Percentiles rank a stretch among this genome's conserved stretches.
Conservation (phyloP, 1,284 basidiomycete species). For the Athelia sp. region DNA sequence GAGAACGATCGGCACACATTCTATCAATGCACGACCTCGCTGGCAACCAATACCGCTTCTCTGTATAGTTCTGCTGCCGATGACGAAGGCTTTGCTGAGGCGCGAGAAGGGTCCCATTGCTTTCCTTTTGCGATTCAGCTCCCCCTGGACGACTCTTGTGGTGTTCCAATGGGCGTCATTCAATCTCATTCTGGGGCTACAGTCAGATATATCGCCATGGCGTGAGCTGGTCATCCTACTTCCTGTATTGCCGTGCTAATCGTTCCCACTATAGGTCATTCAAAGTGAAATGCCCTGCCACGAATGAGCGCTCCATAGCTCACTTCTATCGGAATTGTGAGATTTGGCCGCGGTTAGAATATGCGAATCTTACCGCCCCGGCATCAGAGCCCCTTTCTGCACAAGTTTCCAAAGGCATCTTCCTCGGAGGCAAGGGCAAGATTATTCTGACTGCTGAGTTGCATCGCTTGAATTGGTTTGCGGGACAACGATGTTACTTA, state of each 20-base stretch:
- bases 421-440: constrained; percentile 60
- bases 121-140: constrained; percentile 81
- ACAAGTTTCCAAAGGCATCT: constrained; percentile 53
- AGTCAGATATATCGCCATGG: constrained; percentile 84
- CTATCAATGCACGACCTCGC: constrained; percentile 70
- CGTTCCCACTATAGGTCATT: constrained; percentile 48
- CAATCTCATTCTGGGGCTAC: constrained; percentile 51
- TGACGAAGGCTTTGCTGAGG: constrained; percentile 67
- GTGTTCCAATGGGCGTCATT: constrained; percentile 66
- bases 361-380: constrained; percentile 58
- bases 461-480: constrained; percentile 78
- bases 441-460: constrained; percentile 72
- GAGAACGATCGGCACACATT: constrained; percentile 75
- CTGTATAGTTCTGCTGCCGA: constrained; percentile 56
- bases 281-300: constrained; percentile 70
- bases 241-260: constrained; percentile 2
- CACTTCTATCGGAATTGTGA: constrained; percentile 90
- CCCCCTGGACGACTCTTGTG: constrained; percentile 56
- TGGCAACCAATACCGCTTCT: constrained; percentile 49
- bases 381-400: constrained; percentile 60
- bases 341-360: constrained; percentile 79
- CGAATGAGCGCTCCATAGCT: constrained; percentile 70
- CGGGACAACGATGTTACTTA: constrained; percentile 80
- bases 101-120: constrained; percentile 64
- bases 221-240: constrained; percentile 32